Conservation (phyloP, 2,329 filamentous ascomycete genomes). For the Botryotinia narcissicola region DNA sequence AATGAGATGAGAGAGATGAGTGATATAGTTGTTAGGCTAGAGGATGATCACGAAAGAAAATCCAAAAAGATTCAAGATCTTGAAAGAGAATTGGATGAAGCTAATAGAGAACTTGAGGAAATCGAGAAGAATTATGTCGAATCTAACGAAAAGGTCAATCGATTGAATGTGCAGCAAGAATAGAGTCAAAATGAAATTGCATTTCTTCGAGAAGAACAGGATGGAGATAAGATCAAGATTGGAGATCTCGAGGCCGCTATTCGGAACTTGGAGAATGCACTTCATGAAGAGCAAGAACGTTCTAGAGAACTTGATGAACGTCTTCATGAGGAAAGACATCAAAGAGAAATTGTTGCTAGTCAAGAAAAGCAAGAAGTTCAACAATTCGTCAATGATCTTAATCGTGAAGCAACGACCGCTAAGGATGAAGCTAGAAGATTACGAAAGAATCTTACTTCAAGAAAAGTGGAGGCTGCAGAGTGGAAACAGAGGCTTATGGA, state of each 20-base stretch:
- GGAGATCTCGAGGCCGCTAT: constrained; percentile 85
- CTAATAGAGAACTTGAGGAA: constrained; percentile 82
- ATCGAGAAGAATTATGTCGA: constrained; percentile 83
- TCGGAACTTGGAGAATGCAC: constrained; percentile 70
- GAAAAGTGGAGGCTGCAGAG: constrained; percentile 83
- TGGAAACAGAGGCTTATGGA: constrained; percentile 91
- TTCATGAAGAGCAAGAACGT: constrained; percentile 83
- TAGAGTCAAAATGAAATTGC: constrained; percentile 90
- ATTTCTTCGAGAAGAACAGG: constrained; percentile 94
- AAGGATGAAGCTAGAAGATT: constrained; percentile 84
- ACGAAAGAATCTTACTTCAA: constrained; percentile 76
- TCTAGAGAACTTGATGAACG: constrained; percentile 68
- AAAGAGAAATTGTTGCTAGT: constrained; percentile 81
- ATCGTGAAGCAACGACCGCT: constrained; percentile 73
- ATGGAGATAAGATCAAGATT: constrained; percentile 96
- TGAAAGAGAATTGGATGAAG: constrained; percentile 77
- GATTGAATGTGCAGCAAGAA: constrained; percentile 86
- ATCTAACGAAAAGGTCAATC: constrained; percentile 81
- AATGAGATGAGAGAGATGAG: constrained; percentile 91
- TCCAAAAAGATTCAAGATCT: constrained; percentile 75
- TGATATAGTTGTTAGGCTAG: constrained; percentile 79
- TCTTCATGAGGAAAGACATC: constrained; percentile 76
- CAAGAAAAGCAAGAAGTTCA: constrained; percentile 95
- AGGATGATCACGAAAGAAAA: constrained; percentile 84
- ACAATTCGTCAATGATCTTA: constrained; percentile 88